Evolutionary conservation across 2,329 filamentous ascomycete genomes (phyloP), one percentile per base, ranked within the genome.

Genomic region (Fusarium sp.): DNA sequence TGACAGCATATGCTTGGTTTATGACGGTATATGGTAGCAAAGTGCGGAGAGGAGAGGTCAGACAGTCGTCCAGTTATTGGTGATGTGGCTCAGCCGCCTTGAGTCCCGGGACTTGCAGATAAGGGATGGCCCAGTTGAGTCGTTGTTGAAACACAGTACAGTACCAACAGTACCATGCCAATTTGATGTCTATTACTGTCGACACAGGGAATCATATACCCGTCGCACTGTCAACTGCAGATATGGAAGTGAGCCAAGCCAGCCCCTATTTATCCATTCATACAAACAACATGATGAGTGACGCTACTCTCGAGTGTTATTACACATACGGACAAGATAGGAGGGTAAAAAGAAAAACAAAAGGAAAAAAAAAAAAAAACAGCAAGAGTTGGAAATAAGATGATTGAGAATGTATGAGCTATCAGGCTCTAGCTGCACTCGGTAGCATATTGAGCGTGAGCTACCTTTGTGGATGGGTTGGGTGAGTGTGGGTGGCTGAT

Each of bases 1-100:
- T 63, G 49, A 59, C 42, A 42, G 45, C 55, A 55, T 51, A 54
- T 71, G 70, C 58, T 56, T 70, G 70, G 60, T 56, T 70, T 64
- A 48, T 71, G 51, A 73, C 46, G 48, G 60, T 44, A 33, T 19
- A 38, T 23, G 45, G 64, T 16, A 56, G 38, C 58, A 60, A 51
- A 51, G 42, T 46, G 62, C 31, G 48, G 41, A 68, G 55, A 57
- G 66, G 44, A 45, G 41, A 66, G 58, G 49, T 33, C 45, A 66
- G 48, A 58, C 56, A 59, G 42, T 64, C 49, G 48, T 48, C 45
- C 29, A 63, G 39, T 57, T 41, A 57, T 42, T 49, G 44, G 44
- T 56, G 44, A 67, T 56, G 60, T 66, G 55, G 52, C 38, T 71
- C n/a, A n/a, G n/a, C n/a, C n/a, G 62, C 51, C 56, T 64, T 21